Evolutionary conservation across 2,329 filamentous ascomycete species (phyloP).

Genomic region (Nigrospora oryzae): DNA sequence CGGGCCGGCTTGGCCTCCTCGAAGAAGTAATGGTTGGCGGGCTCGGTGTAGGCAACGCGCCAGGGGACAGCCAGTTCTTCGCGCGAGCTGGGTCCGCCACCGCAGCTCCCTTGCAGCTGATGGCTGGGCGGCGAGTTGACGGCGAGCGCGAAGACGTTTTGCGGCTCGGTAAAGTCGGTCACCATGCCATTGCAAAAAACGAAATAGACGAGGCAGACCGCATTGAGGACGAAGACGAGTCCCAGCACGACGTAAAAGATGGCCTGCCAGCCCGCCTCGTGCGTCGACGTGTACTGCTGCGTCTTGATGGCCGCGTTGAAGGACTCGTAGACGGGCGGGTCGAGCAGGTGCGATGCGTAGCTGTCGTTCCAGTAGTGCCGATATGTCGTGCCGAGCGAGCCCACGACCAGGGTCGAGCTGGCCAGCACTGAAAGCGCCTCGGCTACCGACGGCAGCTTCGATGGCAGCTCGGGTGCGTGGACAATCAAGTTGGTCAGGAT

Average conservation of each 20-base stretch:
- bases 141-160: conserved; percentile 65
- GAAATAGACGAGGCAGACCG: conserved; percentile 57
- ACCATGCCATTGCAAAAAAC: conserved; percentile 51
- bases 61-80: conserved; percentile 32
- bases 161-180: conserved; percentile 71
- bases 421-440: conserved; percentile 67
- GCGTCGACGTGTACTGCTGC: conserved; percentile 64
- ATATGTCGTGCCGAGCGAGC: conserved; percentile 52
- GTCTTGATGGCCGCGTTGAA: conserved; percentile 58
- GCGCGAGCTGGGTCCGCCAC: conserved; percentile 22
- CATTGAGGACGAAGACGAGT: conserved; percentile 58
- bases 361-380: conserved; percentile 39
- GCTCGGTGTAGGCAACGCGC: conserved; percentile 28
- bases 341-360: conserved; percentile 29
- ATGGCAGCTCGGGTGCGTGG: conserved; percentile 28
- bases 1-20: conserved; percentile 23
- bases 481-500: conserved; percentile 49
- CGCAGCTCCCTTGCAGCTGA: conserved; percentile 28
- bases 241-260: conserved; percentile 60
- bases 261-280: conserved; percentile 49
- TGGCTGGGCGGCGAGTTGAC: conserved; percentile 45
- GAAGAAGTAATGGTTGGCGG: conserved; percentile 33
- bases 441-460: conserved; percentile 55
- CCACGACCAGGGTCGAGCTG: conserved; percentile 56
- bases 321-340: conserved; percentile 37